These are phyloP conservation scores for Wickerhamomyces queroliae DNA, from an alignment of 805 yeast genomes.

Conservation along the genomic window DNA sequence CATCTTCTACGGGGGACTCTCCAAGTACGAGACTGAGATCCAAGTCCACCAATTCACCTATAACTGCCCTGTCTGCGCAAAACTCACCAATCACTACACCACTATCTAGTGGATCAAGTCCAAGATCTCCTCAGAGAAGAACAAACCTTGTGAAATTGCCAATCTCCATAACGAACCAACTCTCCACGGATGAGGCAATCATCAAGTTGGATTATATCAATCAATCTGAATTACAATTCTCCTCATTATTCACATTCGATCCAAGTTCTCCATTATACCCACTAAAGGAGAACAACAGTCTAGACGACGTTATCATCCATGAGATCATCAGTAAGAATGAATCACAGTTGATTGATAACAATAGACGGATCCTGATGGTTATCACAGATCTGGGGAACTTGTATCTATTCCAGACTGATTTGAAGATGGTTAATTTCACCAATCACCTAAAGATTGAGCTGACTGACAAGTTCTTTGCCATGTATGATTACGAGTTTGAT, in stretches of 20 bases:
- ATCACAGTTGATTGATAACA: constrained; percentile 12
- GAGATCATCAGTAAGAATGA: constrained; percentile 23
- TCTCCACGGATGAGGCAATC: constrained; percentile 12
- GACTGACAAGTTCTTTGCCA: constrained; percentile 52
- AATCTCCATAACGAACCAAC: constrained; percentile 1
- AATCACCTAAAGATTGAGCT: constrained; percentile 32
- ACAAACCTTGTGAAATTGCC: background rate
- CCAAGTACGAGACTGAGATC: too few species aligned
- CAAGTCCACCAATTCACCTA: background rate
- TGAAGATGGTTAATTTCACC: constrained; percentile 15
- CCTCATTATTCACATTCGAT: constrained; percentile 11
- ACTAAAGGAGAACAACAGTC: constrained; percentile 3
- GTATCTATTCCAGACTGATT: constrained; percentile 21
- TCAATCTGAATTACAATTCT: constrained; percentile 12
- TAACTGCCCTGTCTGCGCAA: background rate
- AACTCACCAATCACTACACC: background rate
- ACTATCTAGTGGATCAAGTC: background rate
- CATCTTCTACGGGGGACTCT: too few species aligned
- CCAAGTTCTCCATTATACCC: constrained; percentile 9
- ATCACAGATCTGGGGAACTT: constrained; percentile 29
- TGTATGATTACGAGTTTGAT: constrained; percentile 78
- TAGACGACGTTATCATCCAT: constrained; percentile 27
- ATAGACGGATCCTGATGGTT: constrained; percentile 23
- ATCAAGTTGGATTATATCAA: constrained; percentile 21
- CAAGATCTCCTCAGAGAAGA: background rate